Evolutionary conservation across 805 yeast species (phyloP).

Genomic region (Yarrowia sp.): DNA sequence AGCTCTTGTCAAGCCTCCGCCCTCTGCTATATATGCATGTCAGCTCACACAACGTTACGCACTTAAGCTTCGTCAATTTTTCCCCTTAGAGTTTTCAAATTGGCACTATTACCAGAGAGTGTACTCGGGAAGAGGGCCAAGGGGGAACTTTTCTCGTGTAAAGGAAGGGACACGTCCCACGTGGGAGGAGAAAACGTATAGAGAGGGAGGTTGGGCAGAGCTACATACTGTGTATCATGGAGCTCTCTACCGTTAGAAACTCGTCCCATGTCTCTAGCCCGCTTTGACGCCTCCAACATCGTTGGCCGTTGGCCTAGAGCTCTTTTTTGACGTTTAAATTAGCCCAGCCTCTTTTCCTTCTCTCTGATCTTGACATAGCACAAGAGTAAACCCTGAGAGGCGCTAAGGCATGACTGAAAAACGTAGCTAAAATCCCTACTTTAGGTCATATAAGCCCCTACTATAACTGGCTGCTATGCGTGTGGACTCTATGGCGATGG

Average conservation of each 20-base stretch:
- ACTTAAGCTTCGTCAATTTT: constrained; percentile 15
- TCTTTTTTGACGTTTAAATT: constrained; percentile 9
- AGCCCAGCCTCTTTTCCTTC: constrained; percentile 14
- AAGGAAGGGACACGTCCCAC: constrained; percentile 14
- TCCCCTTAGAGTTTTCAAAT: constrained; percentile 28
- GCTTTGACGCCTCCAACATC: too few relatives aligned
- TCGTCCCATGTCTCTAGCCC: neutral
- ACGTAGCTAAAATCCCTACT: constrained; percentile 8
- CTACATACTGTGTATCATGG: too few relatives aligned
- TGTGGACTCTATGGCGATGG: neutral
- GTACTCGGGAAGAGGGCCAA: constrained; percentile 6
- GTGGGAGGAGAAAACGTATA: constrained; percentile 4
- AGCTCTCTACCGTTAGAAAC: neutral
- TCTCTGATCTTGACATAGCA: neutral
- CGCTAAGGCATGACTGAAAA: constrained; percentile 22
- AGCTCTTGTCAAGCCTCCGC: neutral
- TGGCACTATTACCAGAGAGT: constrained; percentile 5
- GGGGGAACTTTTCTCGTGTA: neutral
- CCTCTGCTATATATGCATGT: constrained; percentile 27
- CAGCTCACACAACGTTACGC: neutral
- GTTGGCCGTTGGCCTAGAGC: neutral
- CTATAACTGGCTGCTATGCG: constrained; percentile 1
- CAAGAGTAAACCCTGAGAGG: constrained; percentile 4
- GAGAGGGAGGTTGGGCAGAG: neutral
- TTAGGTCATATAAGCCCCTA: neutral